Evolutionary conservation across 805 yeast genomes (phyloP).

Genomic region (Clavispora asparagi): DNA sequence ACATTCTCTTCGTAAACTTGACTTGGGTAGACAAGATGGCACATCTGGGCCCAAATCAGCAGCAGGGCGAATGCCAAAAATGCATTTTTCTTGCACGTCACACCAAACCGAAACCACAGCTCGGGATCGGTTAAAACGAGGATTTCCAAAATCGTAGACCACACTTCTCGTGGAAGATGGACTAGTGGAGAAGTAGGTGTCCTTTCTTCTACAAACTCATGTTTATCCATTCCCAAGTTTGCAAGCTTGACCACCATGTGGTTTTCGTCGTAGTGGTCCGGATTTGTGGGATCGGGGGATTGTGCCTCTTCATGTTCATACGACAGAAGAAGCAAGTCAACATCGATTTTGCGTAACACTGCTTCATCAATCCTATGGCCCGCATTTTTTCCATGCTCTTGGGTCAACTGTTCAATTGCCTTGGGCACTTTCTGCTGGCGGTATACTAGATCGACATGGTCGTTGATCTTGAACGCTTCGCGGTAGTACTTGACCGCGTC

Average conservation of each 20-base stretch:
- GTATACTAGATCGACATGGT: slow-evolving; percentile 63
- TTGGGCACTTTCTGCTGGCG: slow-evolving; percentile 49
- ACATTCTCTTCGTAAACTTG: slow-evolving; percentile 48
- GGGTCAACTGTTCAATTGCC: slow-evolving; percentile 19
- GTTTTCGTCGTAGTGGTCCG: slow-evolving; percentile 15
- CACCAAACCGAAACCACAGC: slow-evolving; percentile 58
- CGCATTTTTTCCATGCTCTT: slow-evolving; percentile 25
- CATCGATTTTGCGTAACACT: slow-evolving; percentile 36
- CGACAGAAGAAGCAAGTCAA: slow-evolving; percentile 32
- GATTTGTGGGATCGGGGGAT: slow-evolving; percentile 21
- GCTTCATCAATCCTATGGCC: slow-evolving; percentile 30
- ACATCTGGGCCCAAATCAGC: slow-evolving; percentile 46
- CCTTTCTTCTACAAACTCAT: slow-evolving; percentile 10
- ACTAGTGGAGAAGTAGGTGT: slow-evolving; percentile 33
- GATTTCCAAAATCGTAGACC: slow-evolving; percentile 45
- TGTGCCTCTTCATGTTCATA: slow-evolving; percentile 27
- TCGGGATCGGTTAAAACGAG: slow-evolving; percentile 49
- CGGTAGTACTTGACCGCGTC: slow-evolving; percentile 76
- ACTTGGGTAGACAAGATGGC: slow-evolving; percentile 45
- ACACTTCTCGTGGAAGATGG: slow-evolving; percentile 50
- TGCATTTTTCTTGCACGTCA: slow-evolving; percentile 55
- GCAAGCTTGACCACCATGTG: slow-evolving; percentile 23
- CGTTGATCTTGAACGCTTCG: slow-evolving; percentile 57
- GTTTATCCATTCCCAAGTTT: slow-evolving; percentile 19
- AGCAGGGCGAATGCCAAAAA: slow-evolving; percentile 51